Conservation (phyloP, 371 early-diverging fungal genomes). For the Dichotomocladium elegans region DNA sequence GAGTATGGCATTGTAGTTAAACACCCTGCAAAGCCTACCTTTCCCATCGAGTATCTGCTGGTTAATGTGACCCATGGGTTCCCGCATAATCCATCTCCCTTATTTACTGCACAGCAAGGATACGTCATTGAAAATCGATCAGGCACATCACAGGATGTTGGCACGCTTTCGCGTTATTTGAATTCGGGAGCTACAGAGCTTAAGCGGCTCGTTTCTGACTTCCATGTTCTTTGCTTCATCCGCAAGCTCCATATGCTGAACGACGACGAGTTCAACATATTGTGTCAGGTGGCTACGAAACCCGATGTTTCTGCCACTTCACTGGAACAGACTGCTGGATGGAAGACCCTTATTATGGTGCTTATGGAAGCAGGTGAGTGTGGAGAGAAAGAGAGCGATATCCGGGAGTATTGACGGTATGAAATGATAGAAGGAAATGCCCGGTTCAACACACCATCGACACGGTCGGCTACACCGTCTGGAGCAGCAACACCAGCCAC, state of each 20-base stretch:
- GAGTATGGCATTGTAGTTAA: constrained; percentile 87
- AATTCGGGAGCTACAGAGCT: constrained; percentile 28
- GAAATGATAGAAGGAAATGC: constrained; percentile 9
- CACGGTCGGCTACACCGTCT: constrained; percentile 17
- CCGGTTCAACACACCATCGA: constrained; percentile 13
- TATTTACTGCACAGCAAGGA: constrained; percentile 56
- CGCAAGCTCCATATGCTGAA: constrained; percentile 45
- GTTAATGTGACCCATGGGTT: constrained; percentile 96
- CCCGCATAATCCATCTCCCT: constrained; percentile 76
- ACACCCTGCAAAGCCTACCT: constrained; percentile 86
- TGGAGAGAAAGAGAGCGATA: neutral
- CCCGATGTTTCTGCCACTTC: constrained; percentile 36
- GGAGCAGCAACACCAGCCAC: constrained; percentile 23
- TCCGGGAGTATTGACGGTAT: neutral
- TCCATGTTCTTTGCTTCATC: constrained; percentile 78
- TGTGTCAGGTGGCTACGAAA: constrained; percentile 51
- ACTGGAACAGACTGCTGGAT: constrained; percentile 57
- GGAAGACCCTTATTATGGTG: constrained; percentile 77
- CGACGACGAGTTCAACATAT: constrained; percentile 50
- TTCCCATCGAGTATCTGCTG: constrained; percentile 94
- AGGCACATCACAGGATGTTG: constrained; percentile 14
- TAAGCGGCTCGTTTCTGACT: constrained; percentile 65
- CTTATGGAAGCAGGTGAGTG: constrained; percentile 55
- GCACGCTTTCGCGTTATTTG: constrained; percentile 56
- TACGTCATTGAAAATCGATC: constrained; percentile 73